These are phyloP conservation scores for Rhodotorula sp. DNA, from an alignment of 1,284 basidiomycete genomes.

Conservation along the genomic window DNA sequence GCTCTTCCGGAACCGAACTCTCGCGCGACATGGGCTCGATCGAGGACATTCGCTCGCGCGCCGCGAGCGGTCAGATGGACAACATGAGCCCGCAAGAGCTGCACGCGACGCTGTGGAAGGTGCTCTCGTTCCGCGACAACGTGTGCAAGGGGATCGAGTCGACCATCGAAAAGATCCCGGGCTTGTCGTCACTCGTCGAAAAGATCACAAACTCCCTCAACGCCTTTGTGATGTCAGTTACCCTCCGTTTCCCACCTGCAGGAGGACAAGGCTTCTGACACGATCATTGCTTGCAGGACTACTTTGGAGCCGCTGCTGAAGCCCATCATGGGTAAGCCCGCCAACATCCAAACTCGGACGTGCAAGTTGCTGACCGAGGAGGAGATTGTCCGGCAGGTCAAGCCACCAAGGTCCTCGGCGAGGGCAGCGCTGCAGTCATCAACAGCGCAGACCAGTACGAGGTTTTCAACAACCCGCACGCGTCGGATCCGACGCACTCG, in stretches of 20 bases:
- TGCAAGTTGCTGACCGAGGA: too few species aligned
- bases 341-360: not conserved
- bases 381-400: constrained; percentile 3
- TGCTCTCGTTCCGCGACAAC: constrained; percentile 79
- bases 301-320: constrained; percentile 12
- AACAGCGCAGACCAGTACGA: constrained; percentile 39
- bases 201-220: constrained; percentile 68
- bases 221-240: constrained; percentile 48
- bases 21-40: constrained; percentile 70
- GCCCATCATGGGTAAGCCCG: constrained; percentile 19
- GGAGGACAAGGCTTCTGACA: constrained; percentile 32
- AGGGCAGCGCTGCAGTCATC: constrained; percentile 47
- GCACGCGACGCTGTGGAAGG: constrained; percentile 77
- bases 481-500: constrained; percentile 48
- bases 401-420: constrained; percentile 47
- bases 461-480: constrained; percentile 46
- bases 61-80: constrained; percentile 56
- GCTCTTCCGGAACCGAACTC: constrained; percentile 58
- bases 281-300: constrained; percentile 1
- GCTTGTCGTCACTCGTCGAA: constrained; percentile 65
- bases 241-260: too few species aligned
- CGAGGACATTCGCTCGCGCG: constrained; percentile 64
- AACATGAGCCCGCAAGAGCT: constrained; percentile 86
- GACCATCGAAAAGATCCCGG: constrained; percentile 72
- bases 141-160: constrained; percentile 76